Percentiles rank a stretch among this genome's conserved stretches.
Conservation (phyloP, 1,139 yeast genomes). For the Scheffersomyces quercinus region DNA sequence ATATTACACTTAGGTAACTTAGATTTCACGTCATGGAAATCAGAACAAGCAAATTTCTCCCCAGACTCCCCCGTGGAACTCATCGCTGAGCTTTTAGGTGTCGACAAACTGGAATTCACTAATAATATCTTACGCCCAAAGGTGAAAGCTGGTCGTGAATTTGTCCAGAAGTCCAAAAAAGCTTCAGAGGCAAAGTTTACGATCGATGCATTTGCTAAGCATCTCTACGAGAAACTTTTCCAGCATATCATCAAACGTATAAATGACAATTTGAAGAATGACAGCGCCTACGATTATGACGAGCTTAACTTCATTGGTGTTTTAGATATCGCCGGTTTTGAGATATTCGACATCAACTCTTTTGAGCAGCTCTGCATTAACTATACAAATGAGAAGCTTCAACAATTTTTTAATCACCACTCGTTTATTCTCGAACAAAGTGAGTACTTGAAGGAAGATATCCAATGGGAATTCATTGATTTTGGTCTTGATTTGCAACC, state of each 20-base stretch:
- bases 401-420: slow-evolving; percentile 96
- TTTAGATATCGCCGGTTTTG: slow-evolving; percentile 96
- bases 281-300: slow-evolving; percentile 18
- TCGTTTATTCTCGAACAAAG: slow-evolving; percentile 96
- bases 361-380: slow-evolving; percentile 97
- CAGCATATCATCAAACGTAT: slow-evolving; percentile 75
- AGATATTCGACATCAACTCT: slow-evolving; percentile 85
- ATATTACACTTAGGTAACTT: slow-evolving; percentile 87
- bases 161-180: slow-evolving; percentile 76
- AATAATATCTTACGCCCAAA: slow-evolving; percentile 67
- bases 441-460: slow-evolving; percentile 89
- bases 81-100: slow-evolving; percentile 66
- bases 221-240: slow-evolving; percentile 82
- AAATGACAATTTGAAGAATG: slow-evolving; percentile 60
- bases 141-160: slow-evolving; percentile 90
- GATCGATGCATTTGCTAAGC: slow-evolving; percentile 85
- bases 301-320: slow-evolving; percentile 77
- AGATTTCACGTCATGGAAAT: slow-evolving; percentile 65
- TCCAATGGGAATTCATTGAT: slow-evolving; percentile 95
- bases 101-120: slow-evolving; percentile 58
- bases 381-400: slow-evolving; percentile 92
- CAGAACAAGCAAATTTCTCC: slow-evolving; percentile 79
- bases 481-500: slow-evolving; percentile 97
- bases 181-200: slow-evolving; percentile 80
- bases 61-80: slow-evolving; percentile 53